A percentile compares a stretch with the other conserved stretches of the same genome.
phyloP scores from a whole-genome alignment of 2,329 filamentous ascomycete genomes.

The Xenoacremonium recifei region DNA sequence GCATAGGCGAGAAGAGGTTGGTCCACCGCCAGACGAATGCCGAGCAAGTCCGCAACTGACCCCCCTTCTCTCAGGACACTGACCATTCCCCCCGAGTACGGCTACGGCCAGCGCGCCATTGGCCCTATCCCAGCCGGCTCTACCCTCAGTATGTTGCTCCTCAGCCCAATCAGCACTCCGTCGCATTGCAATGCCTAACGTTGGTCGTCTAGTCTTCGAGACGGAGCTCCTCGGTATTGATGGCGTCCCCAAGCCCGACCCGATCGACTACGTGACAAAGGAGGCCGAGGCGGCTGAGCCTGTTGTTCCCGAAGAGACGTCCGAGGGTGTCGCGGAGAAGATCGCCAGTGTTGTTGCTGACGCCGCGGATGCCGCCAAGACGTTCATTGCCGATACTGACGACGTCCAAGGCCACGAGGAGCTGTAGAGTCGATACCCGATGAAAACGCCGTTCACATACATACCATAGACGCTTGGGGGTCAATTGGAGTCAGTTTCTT shows the following conservation, averaged over 20 bases:
- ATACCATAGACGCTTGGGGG: no score
- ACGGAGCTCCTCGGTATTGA: conserved; percentile 85
- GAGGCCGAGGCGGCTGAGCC: conserved; percentile 24
- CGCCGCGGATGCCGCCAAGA: conserved; percentile 40
- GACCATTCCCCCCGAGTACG: conserved; percentile 84
- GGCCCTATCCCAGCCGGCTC: conserved; percentile 82
- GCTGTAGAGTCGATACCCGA: no score
- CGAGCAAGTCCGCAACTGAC: conserved; percentile 9
- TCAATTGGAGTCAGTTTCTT: no score
- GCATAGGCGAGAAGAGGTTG: conserved; percentile 83
- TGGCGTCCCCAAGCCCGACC: conserved; percentile 56
- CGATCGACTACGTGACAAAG: conserved; percentile 29
- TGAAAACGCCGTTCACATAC: no score
- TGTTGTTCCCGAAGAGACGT: conserved; percentile 12
- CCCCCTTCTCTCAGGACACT: conserved; percentile 61
- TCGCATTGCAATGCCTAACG: conserved; percentile 13
- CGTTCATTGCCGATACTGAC: conserved; percentile 52
- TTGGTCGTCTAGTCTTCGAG: conserved; percentile 69
- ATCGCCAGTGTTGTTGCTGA: conserved; percentile 42
- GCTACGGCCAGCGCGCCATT: conserved; percentile 73
- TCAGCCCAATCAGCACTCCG: conserved; percentile 9
- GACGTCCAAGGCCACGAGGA: conserved; percentile 60
- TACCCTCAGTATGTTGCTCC: conserved; percentile 62
- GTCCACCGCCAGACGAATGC: conserved; percentile 13
- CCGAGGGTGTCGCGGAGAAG: conserved; percentile 26